Percentiles rank a stretch among this genome's conserved stretches.
phyloP scores from a whole-genome alignment of 768 basidiomycete genomes.

The Russula emetica region DNA sequence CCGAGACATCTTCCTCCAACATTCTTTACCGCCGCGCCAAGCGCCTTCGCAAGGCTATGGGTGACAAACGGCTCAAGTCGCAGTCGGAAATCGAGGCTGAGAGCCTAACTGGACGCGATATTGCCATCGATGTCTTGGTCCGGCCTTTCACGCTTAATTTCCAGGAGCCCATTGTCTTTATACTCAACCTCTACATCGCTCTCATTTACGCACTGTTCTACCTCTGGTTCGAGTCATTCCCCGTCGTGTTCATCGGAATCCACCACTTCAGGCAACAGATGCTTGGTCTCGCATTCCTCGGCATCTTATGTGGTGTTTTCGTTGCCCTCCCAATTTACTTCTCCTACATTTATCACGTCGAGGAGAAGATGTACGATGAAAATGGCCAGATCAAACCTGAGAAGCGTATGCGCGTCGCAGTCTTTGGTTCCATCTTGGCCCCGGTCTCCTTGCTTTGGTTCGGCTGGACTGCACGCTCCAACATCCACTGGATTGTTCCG shows the following conservation, averaged over 20 bases:
- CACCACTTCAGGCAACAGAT: conserved; percentile 35
- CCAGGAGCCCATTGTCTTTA: conserved; percentile 34
- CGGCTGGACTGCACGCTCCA: conserved; percentile 33
- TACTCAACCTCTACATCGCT: conserved; percentile 35
- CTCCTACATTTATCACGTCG: conserved; percentile 14
- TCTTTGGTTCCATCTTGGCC: conserved; percentile 34
- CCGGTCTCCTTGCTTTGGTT: conserved; percentile 37
- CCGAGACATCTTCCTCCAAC: conserved; percentile 35
- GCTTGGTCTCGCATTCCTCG: conserved; percentile 35
- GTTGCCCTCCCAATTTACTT: conserved; percentile 21
- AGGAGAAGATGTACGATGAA: conserved; percentile 25
- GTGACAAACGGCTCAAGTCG: conserved; percentile 32
- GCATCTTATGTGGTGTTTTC: conserved; percentile 16
- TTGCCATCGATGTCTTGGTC: conserved; percentile 31
- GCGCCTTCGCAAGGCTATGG: conserved; percentile 34
- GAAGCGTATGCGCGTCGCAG: conserved; percentile 34
- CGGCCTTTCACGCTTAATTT: conserved; percentile 35
- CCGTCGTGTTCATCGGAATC: conserved; percentile 35
- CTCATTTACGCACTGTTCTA: conserved; percentile 35
- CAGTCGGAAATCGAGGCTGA: conserved; percentile 32
- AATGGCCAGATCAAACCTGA: conserved; percentile 31
- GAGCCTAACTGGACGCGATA: conserved; percentile 26
- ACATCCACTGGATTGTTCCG: conserved; percentile 38
- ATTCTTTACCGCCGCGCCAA: conserved; percentile 35
- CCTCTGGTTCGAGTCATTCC: conserved; percentile 38